Evolutionary conservation across 495 filamentous ascomycete species (phyloP).

Genomic region (Tuber aestivum): DNA sequence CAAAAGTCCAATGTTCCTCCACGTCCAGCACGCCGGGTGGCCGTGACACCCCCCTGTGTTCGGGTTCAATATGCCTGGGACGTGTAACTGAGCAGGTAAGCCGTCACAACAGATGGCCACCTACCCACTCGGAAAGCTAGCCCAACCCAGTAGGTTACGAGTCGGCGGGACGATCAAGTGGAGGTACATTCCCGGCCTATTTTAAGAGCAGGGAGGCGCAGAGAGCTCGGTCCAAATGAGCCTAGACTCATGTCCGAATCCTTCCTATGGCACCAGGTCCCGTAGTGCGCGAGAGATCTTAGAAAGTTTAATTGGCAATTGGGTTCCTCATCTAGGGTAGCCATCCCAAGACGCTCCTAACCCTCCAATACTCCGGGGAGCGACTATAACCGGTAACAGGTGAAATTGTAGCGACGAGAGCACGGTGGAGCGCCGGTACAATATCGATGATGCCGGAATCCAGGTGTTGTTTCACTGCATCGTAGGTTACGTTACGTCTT

Average conservation of each 20-base stretch:
- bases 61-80: too few species aligned
- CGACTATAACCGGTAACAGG: too few species aligned
- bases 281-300: neutral
- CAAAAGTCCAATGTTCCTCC: too few species aligned
- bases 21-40: too few species aligned
- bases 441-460: too few species aligned
- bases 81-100: neutral
- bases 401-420: neutral
- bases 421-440: neutral
- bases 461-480: neutral
- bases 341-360: neutral
- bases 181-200: neutral
- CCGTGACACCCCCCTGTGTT: too few species aligned
- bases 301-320: neutral
- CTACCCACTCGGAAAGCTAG: neutral
- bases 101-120: neutral
- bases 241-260: neutral
- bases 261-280: neutral
- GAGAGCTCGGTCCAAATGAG: neutral
- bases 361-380: neutral
- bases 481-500: neutral
- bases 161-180: neutral
- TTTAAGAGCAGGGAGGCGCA: neutral
- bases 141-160: neutral
- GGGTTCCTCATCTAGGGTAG: neutral